Evolutionary conservation across 2,329 filamentous ascomycete genomes (phyloP).

Genomic region (Pseudodiploospora longispora): DNA sequence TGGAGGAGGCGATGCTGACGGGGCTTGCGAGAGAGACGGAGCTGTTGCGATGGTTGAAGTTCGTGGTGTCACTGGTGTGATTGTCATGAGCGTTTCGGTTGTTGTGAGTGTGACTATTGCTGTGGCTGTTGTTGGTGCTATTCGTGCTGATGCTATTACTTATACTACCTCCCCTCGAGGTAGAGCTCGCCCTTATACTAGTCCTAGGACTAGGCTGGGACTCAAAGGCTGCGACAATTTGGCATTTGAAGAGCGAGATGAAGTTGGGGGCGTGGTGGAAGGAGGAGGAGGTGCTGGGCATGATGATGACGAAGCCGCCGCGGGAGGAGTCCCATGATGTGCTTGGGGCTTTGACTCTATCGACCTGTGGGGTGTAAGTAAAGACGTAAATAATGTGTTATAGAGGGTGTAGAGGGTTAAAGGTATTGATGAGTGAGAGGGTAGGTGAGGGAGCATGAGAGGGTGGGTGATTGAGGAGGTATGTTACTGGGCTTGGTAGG

Average conservation of each 20-base stretch:
- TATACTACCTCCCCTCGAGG: too few species aligned
- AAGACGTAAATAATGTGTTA: too few species aligned
- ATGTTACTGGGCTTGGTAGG: neutral
- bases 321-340: conserved; percentile 31
- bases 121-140: too few species aligned
- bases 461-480: neutral
- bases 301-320: conserved; percentile 28
- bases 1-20: neutral
- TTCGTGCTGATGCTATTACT: too few species aligned
- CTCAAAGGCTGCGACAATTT: conserved; percentile 27
- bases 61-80: too few species aligned
- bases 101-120: too few species aligned
- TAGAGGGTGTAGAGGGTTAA: neutral
- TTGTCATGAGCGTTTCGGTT: too few species aligned
- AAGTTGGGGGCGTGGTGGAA: conserved; percentile 23
- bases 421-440: too few species aligned
- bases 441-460: neutral
- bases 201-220: neutral
- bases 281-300: conserved; percentile 25
- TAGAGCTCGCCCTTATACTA: too few species aligned
- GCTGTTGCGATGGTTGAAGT: too few species aligned
- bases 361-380: conserved; percentile 9
- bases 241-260: conserved; percentile 25
- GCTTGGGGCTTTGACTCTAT: conserved; percentile 18
- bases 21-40: too few species aligned